Conservation (phyloP, 2,329 filamentous ascomycete genomes). For the Chaetomiaceae sp. region DNA sequence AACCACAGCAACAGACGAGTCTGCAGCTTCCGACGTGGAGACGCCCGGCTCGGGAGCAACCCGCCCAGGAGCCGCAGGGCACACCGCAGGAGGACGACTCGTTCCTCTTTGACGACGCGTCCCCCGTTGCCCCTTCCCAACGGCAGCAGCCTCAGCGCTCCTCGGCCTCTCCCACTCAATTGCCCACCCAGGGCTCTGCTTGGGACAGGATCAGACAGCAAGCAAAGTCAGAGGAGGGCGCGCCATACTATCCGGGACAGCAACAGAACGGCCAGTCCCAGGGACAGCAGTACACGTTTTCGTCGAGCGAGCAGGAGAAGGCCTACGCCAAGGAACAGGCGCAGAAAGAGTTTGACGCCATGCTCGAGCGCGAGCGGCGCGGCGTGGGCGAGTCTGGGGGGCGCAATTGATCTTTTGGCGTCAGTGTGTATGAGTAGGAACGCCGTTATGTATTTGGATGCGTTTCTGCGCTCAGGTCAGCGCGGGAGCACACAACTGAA, state of each 20-base stretch:
- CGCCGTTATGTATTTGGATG: neutral
- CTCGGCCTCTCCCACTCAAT: neutral
- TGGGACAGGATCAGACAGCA: slow-evolving; percentile 25
- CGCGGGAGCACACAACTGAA: neutral
- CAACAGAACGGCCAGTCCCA: neutral
- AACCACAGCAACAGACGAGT: slow-evolving; percentile 6
- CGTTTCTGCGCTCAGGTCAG: neutral
- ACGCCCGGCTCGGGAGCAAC: slow-evolving; percentile 1
- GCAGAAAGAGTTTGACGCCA: slow-evolving; percentile 29
- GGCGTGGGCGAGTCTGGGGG: slow-evolving; percentile 7
- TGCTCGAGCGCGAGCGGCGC: slow-evolving; percentile 28
- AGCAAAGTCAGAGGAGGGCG: slow-evolving; percentile 10
- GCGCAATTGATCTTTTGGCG: neutral
- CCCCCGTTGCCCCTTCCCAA: slow-evolving; percentile 20
- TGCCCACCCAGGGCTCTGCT: slow-evolving; percentile 10
- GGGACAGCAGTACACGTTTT: slow-evolving; percentile 20
- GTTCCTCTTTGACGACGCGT: slow-evolving; percentile 26
- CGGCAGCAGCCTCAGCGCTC: neutral
- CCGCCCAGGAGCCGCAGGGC: neutral
- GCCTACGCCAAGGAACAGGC: slow-evolving; percentile 24
- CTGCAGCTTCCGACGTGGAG: slow-evolving; percentile 7
- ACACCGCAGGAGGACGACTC: slow-evolving; percentile 15
- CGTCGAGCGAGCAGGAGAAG: slow-evolving; percentile 20
- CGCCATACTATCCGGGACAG: neutral
- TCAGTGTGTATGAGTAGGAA: neutral